phyloP scores from a whole-genome alignment of 129 eudicot species.

The Escallonia rubra region DNA sequence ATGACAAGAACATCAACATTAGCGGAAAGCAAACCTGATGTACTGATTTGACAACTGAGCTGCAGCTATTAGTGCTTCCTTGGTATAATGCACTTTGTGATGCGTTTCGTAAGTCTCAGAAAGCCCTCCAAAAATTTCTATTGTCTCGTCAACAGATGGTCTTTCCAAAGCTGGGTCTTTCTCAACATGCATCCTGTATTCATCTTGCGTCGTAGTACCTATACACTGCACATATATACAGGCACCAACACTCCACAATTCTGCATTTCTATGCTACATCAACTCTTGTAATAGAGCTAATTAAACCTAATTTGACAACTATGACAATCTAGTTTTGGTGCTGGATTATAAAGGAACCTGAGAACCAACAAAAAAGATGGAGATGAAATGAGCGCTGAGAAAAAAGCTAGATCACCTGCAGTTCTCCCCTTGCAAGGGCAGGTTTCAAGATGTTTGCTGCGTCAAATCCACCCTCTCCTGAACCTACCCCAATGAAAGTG shows the following conservation, averaged over 20 bases:
- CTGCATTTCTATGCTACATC: background rate
- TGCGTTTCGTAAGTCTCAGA: constrained; percentile 6
- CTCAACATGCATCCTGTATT: constrained; percentile 21
- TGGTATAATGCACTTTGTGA: constrained; percentile 14
- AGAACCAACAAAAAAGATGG: no score
- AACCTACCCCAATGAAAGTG: background rate
- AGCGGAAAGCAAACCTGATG: background rate
- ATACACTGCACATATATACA: constrained; percentile 2
- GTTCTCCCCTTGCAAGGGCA: constrained; percentile 12
- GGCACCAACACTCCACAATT: background rate
- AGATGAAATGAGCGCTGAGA: no score
- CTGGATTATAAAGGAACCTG: no score
- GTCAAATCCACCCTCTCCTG: background rate
- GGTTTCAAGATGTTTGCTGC: constrained; percentile 19
- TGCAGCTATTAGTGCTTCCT: constrained; percentile 7
- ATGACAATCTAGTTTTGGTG: background rate
- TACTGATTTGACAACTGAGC: constrained; percentile 1
- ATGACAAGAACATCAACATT: no score
- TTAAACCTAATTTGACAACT: background rate
- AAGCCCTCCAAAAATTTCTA: constrained; percentile 8
- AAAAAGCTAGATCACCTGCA: background rate
- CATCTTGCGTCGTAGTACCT: constrained; percentile 13
- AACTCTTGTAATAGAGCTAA: background rate
- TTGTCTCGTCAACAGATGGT: constrained; percentile 13
- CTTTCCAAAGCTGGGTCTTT: constrained; percentile 13